Evolutionary conservation across 208 protist species (phyloP).

Genomic region (Crithidia brevicula): DNA sequence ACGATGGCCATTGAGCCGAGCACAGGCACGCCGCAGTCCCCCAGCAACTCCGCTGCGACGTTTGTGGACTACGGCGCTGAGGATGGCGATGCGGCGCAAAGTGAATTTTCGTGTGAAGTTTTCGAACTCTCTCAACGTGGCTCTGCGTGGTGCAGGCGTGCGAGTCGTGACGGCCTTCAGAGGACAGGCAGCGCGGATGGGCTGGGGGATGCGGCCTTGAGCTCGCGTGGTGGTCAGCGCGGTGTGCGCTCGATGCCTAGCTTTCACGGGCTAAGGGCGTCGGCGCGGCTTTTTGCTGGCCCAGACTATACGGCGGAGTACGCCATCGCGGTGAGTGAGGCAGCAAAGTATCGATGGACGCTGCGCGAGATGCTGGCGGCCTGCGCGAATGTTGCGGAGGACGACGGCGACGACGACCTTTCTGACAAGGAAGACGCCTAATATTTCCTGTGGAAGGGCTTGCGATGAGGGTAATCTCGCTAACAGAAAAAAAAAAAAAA

Average conservation of each 20-base stretch:
- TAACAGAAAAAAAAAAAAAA: too few species aligned
- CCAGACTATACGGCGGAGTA: conserved; percentile 3
- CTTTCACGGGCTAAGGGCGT: background rate
- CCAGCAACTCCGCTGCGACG: background rate
- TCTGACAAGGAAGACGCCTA: background rate
- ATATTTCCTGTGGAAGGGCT: too few species aligned
- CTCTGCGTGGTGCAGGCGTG: background rate
- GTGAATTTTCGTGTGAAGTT: too few species aligned
- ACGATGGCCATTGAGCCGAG: too few species aligned
- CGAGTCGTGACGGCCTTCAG: background rate
- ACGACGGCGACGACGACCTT: conserved; percentile 1
- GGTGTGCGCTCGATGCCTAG: background rate
- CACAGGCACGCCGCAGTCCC: background rate
- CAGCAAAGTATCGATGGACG: background rate
- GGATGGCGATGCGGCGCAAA: too few species aligned
- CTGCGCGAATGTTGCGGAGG: background rate
- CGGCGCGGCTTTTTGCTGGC: background rate
- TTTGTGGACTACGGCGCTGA: conserved; percentile 1
- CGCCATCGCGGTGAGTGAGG: background rate
- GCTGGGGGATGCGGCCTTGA: too few species aligned
- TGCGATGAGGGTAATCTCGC: too few species aligned
- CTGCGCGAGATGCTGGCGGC: background rate
- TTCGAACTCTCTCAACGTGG: too few species aligned
- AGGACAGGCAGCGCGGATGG: background rate
- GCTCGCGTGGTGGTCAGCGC: background rate